Conservation (phyloP, 306 rosid genomes). For the Potentilla sterilis region DNA sequence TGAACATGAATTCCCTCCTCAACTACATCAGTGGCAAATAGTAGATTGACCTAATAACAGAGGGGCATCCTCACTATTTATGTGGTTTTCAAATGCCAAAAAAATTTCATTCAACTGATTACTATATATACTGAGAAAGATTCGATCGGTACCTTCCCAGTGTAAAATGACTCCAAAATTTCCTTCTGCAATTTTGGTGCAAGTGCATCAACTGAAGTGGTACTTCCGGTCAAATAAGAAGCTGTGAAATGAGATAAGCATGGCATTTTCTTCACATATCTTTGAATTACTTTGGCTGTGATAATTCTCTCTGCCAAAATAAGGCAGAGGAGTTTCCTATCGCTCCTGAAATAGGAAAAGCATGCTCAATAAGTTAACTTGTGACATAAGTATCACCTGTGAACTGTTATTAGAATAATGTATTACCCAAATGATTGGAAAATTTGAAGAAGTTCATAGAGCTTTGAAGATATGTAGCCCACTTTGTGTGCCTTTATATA, state of each 20-base stretch:
- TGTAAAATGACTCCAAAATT: slow-evolving; percentile 64
- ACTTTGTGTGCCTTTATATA: slow-evolving; percentile 44
- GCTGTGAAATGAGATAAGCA: slow-evolving; percentile 63
- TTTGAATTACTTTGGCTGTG: slow-evolving; percentile 76
- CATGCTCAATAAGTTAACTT: slow-evolving; percentile 24
- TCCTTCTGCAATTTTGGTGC: slow-evolving; percentile 71
- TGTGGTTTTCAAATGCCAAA: slow-evolving; percentile 25
- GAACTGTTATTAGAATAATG: neutral
- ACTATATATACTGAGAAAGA: slow-evolving; percentile 13
- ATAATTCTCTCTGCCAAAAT: slow-evolving; percentile 78
- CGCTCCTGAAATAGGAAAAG: slow-evolving; percentile 47
- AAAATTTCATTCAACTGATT: neutral
- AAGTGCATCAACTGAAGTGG: slow-evolving; percentile 56
- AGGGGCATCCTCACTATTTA: slow-evolving; percentile 33
- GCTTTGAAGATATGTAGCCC: slow-evolving; percentile 72
- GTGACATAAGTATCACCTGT: slow-evolving; percentile 7
- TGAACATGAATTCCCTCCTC: slow-evolving; percentile 96
- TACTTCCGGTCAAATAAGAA: slow-evolving; percentile 79
- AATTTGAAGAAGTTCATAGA: slow-evolving; percentile 68
- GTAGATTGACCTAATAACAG: slow-evolving; percentile 66
- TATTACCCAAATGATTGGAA: slow-evolving; percentile 73
- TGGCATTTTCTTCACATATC: slow-evolving; percentile 54
- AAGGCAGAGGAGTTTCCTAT: slow-evolving; percentile 58
- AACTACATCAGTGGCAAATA: slow-evolving; percentile 85
- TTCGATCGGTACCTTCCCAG: slow-evolving; percentile 63